Evolutionary conservation across 345 rosid species (phyloP).

Genomic region (Eucalyptus marginata): DNA sequence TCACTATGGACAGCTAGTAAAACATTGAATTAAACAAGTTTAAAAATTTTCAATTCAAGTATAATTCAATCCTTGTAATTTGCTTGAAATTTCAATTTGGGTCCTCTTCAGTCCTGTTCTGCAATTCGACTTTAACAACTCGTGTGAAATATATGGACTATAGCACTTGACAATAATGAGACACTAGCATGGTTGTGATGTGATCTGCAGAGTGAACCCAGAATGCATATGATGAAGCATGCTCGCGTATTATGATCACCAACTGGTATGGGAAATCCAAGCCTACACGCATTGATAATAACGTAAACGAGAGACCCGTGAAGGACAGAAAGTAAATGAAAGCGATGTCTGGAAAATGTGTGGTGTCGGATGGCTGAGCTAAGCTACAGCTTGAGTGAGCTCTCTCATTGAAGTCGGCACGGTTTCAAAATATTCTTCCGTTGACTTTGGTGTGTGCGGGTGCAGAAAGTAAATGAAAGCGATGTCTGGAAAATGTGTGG

Average conservation of each 20-base stretch:
- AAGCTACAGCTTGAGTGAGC: neutral
- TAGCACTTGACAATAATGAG: neutral
- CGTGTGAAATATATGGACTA: neutral
- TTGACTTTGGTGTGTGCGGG: too few species aligned
- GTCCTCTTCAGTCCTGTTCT: neutral
- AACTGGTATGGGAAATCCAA: neutral
- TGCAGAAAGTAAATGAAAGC: neutral
- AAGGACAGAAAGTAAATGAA: neutral
- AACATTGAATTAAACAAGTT: neutral
- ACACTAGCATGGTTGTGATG: neutral
- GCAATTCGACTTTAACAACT: neutral
- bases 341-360: neutral
- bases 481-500: neutral
- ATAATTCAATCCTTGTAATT: neutral
- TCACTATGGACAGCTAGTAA: neutral
- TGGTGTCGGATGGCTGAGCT: neutral
- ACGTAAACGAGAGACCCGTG: neutral
- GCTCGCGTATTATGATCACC: neutral
- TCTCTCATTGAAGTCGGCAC: neutral
- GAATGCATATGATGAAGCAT: neutral
- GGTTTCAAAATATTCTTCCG: neutral
- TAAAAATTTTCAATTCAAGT: neutral
- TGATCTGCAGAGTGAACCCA: neutral
- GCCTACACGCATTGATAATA: neutral
- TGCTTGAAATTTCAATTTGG: neutral